Conservation (phyloP, 208 protist genomes). For the Trypanosoma mega region DNA sequence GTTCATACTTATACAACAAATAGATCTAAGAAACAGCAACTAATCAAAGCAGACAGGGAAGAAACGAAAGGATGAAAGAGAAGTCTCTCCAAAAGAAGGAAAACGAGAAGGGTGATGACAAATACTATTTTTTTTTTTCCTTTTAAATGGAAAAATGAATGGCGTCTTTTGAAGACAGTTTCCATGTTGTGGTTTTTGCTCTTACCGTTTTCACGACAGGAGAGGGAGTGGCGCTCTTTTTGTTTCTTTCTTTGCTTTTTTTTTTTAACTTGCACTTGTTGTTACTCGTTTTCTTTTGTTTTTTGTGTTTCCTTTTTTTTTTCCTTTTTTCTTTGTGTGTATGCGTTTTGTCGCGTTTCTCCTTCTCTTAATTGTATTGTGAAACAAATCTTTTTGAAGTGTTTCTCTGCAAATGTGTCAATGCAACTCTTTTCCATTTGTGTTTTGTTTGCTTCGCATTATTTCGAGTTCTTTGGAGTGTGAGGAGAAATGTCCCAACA, state of each 20-base stretch:
- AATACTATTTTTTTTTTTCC: conserved; percentile 21
- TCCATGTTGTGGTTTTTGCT: too few relatives aligned
- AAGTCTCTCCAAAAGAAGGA: background rate
- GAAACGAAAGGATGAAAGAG: conserved; percentile 3
- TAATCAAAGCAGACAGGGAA: conserved; percentile 6
- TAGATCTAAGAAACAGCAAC: too few relatives aligned
- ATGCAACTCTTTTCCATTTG: too few relatives aligned
- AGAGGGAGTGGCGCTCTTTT: conserved; percentile 2
- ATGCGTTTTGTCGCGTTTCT: too few relatives aligned
- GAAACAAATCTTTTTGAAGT: too few relatives aligned
- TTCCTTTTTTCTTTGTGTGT: conserved; percentile 12
- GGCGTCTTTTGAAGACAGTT: background rate
- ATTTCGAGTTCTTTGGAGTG: too few relatives aligned
- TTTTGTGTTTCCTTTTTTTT: conserved; percentile 12
- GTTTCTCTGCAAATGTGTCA: too few relatives aligned
- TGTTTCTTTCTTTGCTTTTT: conserved; percentile 12
- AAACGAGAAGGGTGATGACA: conserved; percentile 7
- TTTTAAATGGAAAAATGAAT: conserved; percentile 3
- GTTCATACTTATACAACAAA: too few relatives aligned
- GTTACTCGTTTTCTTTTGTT: conserved; percentile 7
- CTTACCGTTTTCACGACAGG: too few relatives aligned
- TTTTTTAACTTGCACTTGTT: conserved; percentile 6
- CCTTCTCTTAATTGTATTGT: too few relatives aligned
- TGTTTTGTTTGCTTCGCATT: too few relatives aligned
- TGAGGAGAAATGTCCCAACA: too few relatives aligned